Evolutionary conservation across 306 rosid genomes (phyloP), one percentile per base, ranked within the genome.

Genomic region (Sesbania bispinosa): DNA sequence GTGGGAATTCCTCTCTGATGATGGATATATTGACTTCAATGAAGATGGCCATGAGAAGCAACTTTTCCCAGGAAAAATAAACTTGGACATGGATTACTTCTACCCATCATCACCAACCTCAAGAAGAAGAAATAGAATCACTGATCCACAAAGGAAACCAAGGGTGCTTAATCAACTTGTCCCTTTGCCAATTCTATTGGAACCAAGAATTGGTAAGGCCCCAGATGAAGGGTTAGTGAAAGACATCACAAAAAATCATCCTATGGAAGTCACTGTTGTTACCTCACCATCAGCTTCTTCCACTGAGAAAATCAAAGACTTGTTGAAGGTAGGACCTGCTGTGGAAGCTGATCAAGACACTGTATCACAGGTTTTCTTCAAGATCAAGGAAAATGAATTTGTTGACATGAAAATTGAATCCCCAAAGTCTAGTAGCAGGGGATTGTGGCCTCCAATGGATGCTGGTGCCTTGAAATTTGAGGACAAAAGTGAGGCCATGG

Each of bases 391-490:
- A 77, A 86, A 85, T 68, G 90, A 92, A 83, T 88, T 83, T 27
- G 95, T 64, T 80, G 98, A 92, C 90, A 88, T 86, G 92, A 89
- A 85, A 86, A 71, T 84, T 80, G 92, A 88, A 66, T 81, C 90
- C 9, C 96, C 97, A 2, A 92, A 54, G 75, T 84, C 96, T 1
- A 67, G 81, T 14, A 69, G 70, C 32, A n/a, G n/a, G n/a, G n/a
- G n/a, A n/a, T n/a, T n/a, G n/a, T n/a, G n/a, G n/a, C n/a, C n/a
- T n/a, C n/a, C n/a, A n/a, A n/a, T n/a, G n/a, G n/a, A n/a, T n/a
- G n/a, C n/a, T n/a, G n/a, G n/a, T n/a, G n/a, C n/a, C n/a, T n/a
- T n/a, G n/a, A n/a, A n/a, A n/a, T n/a, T n/a, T n/a, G n/a, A n/a
- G n/a, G 90, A 68, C 15, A 78, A 59, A 33, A 81, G 71, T 11